These are phyloP conservation scores for Cladosporium sp. DNA, from an alignment of 2,329 filamentous ascomycete species.

Conservation along the genomic window DNA sequence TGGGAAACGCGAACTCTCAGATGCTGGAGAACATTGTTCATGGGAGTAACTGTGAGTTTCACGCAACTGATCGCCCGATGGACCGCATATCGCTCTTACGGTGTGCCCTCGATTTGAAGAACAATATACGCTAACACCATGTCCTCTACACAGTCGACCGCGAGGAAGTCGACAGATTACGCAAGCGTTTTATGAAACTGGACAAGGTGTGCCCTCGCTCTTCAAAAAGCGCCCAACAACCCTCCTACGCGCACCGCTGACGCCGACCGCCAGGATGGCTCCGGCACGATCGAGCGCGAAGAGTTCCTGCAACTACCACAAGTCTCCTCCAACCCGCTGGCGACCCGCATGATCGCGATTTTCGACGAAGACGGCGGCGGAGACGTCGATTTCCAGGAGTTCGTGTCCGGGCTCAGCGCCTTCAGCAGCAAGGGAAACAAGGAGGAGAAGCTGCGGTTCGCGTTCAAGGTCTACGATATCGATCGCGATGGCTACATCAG, in stretches of 20 bases:
- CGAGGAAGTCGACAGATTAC: slow-evolving; percentile 91
- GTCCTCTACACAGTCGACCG: slow-evolving; percentile 68
- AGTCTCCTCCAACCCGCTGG: slow-evolving; percentile 95
- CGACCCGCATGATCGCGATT: slow-evolving; percentile 98
- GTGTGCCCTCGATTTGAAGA: no score
- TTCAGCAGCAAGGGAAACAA: slow-evolving; percentile 99
- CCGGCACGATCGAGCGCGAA: slow-evolving; percentile 95
- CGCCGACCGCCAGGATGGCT: slow-evolving; percentile 70
- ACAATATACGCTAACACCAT: no score
- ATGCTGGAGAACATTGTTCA: slow-evolving; percentile 96
- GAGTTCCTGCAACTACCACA: slow-evolving; percentile 96
- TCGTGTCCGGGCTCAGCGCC: slow-evolving; percentile 88
- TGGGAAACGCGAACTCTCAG: slow-evolving; percentile 56
- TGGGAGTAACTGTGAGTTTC: slow-evolving; percentile 81
- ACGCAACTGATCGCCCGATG: not conserved
- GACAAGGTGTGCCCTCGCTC: slow-evolving; percentile 68
- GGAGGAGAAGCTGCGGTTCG: slow-evolving; percentile 95
- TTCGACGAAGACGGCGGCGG: slow-evolving; percentile 98
- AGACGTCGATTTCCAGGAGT: slow-evolving; percentile 98
- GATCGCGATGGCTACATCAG: slow-evolving; percentile 98
- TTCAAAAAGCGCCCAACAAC: not conserved
- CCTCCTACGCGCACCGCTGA: not conserved
- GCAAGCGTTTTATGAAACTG: slow-evolving; percentile 98
- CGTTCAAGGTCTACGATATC: slow-evolving; percentile 99
- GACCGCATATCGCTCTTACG: not conserved